phyloP scores from a whole-genome alignment of 768 basidiomycete species.

The Suillus luteus region DNA sequence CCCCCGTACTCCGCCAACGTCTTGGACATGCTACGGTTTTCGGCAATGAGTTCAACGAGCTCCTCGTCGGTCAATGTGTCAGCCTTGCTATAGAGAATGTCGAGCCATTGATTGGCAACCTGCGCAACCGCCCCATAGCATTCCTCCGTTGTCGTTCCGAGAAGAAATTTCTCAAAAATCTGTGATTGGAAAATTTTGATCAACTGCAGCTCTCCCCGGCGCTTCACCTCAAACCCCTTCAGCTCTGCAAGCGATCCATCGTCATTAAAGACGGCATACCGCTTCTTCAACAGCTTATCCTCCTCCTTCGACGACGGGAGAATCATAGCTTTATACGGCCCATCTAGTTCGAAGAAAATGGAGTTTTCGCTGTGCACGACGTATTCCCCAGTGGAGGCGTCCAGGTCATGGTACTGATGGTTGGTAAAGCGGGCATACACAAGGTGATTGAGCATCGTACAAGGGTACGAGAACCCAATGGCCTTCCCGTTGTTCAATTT shows the following conservation, averaged over 20 bases:
- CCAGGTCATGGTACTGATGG: constrained; percentile 93
- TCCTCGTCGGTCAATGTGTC: constrained; percentile 88
- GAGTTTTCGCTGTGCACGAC: constrained; percentile 91
- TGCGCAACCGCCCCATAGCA: constrained; percentile 94
- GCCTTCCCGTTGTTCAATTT: constrained; percentile 85
- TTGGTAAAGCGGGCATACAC: constrained; percentile 96
- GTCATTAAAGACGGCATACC: constrained; percentile 98
- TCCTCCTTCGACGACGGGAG: constrained; percentile 99
- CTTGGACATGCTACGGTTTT: constrained; percentile 97
- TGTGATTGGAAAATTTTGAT: constrained; percentile 99
- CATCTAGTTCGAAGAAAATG: constrained; percentile 99
- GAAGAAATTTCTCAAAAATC: constrained; percentile 96
- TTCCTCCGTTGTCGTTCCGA: constrained; percentile 90
- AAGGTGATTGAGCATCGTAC: constrained; percentile 99
- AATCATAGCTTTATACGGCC: constrained; percentile 99
- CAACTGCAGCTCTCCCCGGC: constrained; percentile 94
- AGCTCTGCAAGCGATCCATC: constrained; percentile 97
- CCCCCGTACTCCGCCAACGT: constrained; percentile 94
- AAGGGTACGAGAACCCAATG: constrained; percentile 91
- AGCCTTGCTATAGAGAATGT: constrained; percentile 87
- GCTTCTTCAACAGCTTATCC: constrained; percentile 97
- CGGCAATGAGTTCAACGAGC: constrained; percentile 95
- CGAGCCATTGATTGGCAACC: constrained; percentile 96
- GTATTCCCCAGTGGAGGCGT: constrained; percentile 84
- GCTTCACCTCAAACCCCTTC: constrained; percentile 99